Base-by-base conservation (phyloP, 345 rosid genomes). In the Alliaria petiolata region DNA sequence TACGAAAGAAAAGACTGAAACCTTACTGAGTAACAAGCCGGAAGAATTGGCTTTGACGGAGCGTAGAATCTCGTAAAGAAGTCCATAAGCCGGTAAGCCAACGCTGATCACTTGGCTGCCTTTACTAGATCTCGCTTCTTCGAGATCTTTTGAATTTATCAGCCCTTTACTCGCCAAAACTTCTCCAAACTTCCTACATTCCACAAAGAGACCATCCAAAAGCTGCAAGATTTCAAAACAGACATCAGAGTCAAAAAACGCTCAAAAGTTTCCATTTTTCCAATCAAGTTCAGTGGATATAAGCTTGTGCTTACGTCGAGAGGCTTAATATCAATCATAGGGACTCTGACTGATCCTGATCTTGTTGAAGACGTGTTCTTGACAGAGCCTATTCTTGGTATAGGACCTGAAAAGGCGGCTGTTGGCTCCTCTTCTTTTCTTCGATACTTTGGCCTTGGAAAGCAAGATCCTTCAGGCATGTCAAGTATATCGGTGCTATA, bases 391-490 rank as follows among this genome's bases (percentile, higher is more conserved):
- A 75, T 52, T 78, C 76, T 81, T 26, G 93, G 75, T 35, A 86
- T 40, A 16, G 87, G 78, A 78, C 75, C 58, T 20, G 92, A 83
- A 74, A 61, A 56, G 7, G 80, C 60, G 7, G 80, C 60, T 26
- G 59, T 69, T n/a, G 81, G 20, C 38, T 71, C 66, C 10, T 75
- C 80, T 34, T 66, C 51, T 0, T 64, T 49, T 45, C 73, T 55
- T 59, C 81, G 80, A 76, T 86, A 89, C 28, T 57, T 69, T 11
- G 85, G 97, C 92, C 97, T 91, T 16, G 97, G 90, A 72, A 95
- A 88, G 79, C 92, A 91, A 71, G 99, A 89, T 60, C 96, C 92
- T 84, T 91, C 99, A 7, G 84, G 84, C 95, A 95, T 77, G 81
- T 86, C 99, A 65, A 95, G 91, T 55, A 89, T 28, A 67, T 91